Evolutionary conservation across 129 eudicot species (phyloP).

Genomic region (Chrysanthemum seticuspe): DNA sequence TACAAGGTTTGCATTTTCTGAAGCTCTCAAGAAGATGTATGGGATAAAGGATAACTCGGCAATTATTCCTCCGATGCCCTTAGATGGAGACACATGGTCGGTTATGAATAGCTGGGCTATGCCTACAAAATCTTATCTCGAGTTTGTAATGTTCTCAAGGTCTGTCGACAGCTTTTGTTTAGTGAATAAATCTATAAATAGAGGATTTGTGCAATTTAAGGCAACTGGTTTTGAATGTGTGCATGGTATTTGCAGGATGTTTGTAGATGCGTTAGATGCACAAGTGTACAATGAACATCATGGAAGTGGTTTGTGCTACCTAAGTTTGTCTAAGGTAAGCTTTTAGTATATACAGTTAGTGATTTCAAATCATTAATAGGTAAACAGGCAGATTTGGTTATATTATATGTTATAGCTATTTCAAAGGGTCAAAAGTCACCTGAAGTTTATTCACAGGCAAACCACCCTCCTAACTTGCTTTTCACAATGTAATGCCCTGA

Average conservation of each 20-base stretch:
- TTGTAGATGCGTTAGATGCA: constrained; percentile 77
- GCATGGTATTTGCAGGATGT: constrained; percentile 59
- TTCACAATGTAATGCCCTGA: background rate
- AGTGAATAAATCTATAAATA: background rate
- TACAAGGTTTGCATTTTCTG: constrained; percentile 72
- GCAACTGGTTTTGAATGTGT: background rate
- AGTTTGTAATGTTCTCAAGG: constrained; percentile 97
- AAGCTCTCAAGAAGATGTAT: constrained; percentile 77
- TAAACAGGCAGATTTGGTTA: background rate
- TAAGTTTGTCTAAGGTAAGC: constrained; percentile 74
- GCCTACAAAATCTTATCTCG: constrained; percentile 86
- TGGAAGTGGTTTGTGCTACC: constrained; percentile 65
- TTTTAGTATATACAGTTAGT: too few relatives aligned
- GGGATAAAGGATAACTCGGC: constrained; percentile 54
- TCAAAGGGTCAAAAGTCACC: background rate
- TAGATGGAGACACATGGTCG: constrained; percentile 85
- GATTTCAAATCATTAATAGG: too few relatives aligned
- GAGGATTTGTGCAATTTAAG: too few relatives aligned
- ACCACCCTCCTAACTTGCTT: background rate
- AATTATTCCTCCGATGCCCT: constrained; percentile 79
- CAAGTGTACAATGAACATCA: constrained; percentile 73
- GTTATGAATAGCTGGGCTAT: constrained; percentile 93
- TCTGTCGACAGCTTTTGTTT: background rate
- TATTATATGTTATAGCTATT: background rate
- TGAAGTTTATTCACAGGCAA: background rate